Evolutionary conservation across 352 stramenopile genomes (phyloP).

Genomic region (Pythium graminicola): DNA sequence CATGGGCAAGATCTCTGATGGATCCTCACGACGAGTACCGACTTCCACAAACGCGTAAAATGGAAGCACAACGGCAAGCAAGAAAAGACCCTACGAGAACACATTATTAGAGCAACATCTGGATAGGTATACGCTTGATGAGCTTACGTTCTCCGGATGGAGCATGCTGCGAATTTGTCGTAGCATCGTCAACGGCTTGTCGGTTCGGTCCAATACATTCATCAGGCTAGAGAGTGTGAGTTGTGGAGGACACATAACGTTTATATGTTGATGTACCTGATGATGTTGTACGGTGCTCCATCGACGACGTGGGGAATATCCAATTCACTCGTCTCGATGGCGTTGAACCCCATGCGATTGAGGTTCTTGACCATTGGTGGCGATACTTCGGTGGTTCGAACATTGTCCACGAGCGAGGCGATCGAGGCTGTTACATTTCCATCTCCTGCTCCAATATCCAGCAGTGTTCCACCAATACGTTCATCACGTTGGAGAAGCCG

Average conservation of each 20-base stretch:
- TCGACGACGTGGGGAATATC: constrained; percentile 59
- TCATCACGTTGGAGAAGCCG: constrained; percentile 48
- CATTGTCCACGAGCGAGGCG: constrained; percentile 63
- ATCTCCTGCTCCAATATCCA: constrained; percentile 80
- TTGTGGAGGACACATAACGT: not conserved
- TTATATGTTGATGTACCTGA: too few relatives aligned
- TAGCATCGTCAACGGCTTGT: constrained; percentile 77
- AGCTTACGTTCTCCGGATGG: constrained; percentile 46
- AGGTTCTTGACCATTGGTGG: constrained; percentile 72
- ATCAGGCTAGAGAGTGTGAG: constrained; percentile 40
- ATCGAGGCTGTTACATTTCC: constrained; percentile 76
- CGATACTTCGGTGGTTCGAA: constrained; percentile 72
- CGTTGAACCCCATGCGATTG: constrained; percentile 72
- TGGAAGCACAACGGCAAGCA: constrained; percentile 72
- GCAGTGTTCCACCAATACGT: constrained; percentile 40
- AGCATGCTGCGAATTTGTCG: constrained; percentile 68
- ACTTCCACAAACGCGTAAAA: constrained; percentile 79
- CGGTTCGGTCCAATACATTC: constrained; percentile 75
- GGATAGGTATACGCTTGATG: not conserved
- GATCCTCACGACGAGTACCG: constrained; percentile 53
- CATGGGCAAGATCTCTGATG: constrained; percentile 65
- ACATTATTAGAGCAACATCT: not conserved
- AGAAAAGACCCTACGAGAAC: constrained; percentile 46
- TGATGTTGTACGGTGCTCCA: constrained; percentile 7
- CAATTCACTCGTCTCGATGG: constrained; percentile 63